A percentile compares a stretch with the other conserved stretches of the same genome.
Evolutionary conservation across 106 monocot species (phyloP).

Genomic region (Dendrobium catenatum): DNA sequence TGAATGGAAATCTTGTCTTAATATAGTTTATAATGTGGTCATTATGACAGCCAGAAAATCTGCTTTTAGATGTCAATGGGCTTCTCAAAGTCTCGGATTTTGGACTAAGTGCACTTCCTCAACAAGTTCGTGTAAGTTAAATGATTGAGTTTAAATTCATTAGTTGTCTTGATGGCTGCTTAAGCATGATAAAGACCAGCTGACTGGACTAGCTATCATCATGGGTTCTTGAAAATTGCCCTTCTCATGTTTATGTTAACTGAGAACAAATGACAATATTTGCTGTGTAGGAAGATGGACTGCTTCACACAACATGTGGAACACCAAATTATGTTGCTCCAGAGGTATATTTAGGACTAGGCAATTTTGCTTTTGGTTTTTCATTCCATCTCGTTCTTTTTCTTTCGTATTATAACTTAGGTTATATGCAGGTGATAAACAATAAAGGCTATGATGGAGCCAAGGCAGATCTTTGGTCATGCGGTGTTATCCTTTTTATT

Average conservation of each 20-base stretch:
- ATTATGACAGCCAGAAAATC: slow-evolving; percentile 47
- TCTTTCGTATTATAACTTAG: background rate
- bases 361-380: background rate
- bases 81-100: slow-evolving; percentile 90
- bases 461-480: slow-evolving; percentile 95
- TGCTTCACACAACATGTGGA: slow-evolving; percentile 92
- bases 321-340: slow-evolving; percentile 97
- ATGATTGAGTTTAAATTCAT: background rate
- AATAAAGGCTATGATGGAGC: slow-evolving; percentile 96
- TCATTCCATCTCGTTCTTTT: background rate
- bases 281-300: slow-evolving; percentile 66
- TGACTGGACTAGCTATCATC: background rate
- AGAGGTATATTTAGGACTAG: slow-evolving; percentile 28
- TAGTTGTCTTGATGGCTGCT: background rate
- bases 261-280: background rate
- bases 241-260: slow-evolving; percentile 1
- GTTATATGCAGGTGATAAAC: slow-evolving; percentile 50
- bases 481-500: slow-evolving; percentile 89
- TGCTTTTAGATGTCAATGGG: slow-evolving; percentile 71
- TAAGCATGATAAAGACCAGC: background rate
- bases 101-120: slow-evolving; percentile 86
- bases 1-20: background rate
- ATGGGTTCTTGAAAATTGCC: slow-evolving; percentile 1
- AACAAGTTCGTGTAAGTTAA: slow-evolving; percentile 63
- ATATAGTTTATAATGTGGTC: slow-evolving; percentile 8